Percentiles rank a stretch among this genome's conserved stretches.
These are phyloP conservation scores for Cyclostephanos tholiformis DNA, from an alignment of 108 stramenopile species.

Conservation along the genomic window DNA sequence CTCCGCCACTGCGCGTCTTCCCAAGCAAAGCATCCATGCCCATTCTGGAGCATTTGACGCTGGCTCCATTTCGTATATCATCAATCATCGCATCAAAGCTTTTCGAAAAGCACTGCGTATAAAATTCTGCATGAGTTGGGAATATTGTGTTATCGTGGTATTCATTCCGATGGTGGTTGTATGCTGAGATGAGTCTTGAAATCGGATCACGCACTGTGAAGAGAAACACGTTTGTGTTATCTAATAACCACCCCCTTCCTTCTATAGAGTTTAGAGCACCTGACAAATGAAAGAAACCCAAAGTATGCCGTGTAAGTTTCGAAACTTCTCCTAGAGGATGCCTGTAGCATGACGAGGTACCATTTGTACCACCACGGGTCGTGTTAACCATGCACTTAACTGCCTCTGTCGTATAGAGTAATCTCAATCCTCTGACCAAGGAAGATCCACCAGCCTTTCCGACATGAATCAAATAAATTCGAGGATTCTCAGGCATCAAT, in stretches of 20 bases:
- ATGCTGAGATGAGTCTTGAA: conserved; percentile 3
- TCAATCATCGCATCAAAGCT: conserved; percentile 10
- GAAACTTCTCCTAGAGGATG: not conserved
- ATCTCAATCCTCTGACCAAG: conserved; percentile 4
- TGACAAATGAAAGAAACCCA: conserved; percentile 10
- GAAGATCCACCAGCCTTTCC: conserved; percentile 9
- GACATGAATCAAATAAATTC: conserved; percentile 14
- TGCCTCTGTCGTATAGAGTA: not conserved
- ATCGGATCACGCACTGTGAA: conserved; percentile 13
- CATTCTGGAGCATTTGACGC: not conserved
- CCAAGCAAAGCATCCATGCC: not conserved
- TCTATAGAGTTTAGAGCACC: not conserved
- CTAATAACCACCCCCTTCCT: not conserved
- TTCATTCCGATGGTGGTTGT: conserved; percentile 8
- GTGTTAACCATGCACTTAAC: conserved; percentile 6
- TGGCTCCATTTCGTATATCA: not conserved
- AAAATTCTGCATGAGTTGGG: not conserved
- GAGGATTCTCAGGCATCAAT: conserved; percentile 12
- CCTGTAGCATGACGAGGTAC: not conserved
- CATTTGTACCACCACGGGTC: not conserved
- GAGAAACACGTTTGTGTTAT: conserved; percentile 17
- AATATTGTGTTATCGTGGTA: not conserved
- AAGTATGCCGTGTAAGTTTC: not conserved
- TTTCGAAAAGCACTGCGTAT: not conserved
- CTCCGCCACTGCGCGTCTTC: not conserved